Percentiles rank a stretch among this genome's conserved stretches.
phyloP scores from a whole-genome alignment of 768 basidiomycete species.

The Phlebiopsis gigantea region DNA sequence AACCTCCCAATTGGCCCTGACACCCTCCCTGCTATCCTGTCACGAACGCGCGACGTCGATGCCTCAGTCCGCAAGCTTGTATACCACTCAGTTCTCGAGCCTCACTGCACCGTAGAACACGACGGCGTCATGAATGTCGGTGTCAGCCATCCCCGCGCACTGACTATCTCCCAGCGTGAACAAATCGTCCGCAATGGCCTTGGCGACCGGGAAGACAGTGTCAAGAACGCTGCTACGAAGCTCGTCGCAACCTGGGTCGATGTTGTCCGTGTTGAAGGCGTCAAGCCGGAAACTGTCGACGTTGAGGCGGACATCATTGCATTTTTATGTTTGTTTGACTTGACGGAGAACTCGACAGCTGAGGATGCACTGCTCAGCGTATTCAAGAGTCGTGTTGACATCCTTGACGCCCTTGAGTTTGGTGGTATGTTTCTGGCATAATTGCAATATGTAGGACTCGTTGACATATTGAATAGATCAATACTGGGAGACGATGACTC shows the following conservation, averaged over 20 bases:
- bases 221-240: constrained; percentile 65
- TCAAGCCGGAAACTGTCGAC: constrained; percentile 31
- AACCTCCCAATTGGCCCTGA: constrained; percentile 55
- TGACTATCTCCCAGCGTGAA: constrained; percentile 72
- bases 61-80: constrained; percentile 66
- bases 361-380: constrained; percentile 72
- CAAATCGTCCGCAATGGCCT: constrained; percentile 76
- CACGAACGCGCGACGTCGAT: constrained; percentile 78
- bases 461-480: constrained; percentile 38
- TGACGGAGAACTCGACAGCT: constrained; percentile 53
- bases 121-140: constrained; percentile 33
- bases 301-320: constrained; percentile 37
- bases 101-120: constrained; percentile 29
- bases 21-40: constrained; percentile 64
- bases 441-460: not conserved
- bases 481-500: constrained; percentile 67
- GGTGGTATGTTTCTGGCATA: constrained; percentile 40
- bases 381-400: constrained; percentile 58
- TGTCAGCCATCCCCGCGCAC: constrained; percentile 54
- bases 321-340: constrained; percentile 56
- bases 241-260: constrained; percentile 79
- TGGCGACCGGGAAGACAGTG: constrained; percentile 74
- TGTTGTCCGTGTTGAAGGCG: constrained; percentile 31
- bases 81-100: constrained; percentile 55
- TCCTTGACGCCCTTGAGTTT: constrained; percentile 67